phyloP scores from a whole-genome alignment of 257 asterid species.

The Primulina tabacum region DNA sequence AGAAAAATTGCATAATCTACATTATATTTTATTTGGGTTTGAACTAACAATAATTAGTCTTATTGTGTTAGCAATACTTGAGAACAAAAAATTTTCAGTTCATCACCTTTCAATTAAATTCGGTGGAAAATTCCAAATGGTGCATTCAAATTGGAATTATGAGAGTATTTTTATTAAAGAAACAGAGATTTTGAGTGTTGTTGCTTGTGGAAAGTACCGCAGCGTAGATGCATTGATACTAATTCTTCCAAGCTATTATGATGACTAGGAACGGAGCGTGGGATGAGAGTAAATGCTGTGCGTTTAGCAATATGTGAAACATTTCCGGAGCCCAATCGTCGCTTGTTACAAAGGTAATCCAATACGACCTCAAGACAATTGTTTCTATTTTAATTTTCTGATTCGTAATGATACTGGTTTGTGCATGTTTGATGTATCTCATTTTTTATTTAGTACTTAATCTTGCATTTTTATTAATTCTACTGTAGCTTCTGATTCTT shows the following conservation, averaged over 20 bases:
- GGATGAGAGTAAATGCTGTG: conserved; percentile 71
- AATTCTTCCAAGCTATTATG: conserved; percentile 20
- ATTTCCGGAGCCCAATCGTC: conserved; percentile 98
- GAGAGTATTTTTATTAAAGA: neutral
- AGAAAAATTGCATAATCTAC: neutral
- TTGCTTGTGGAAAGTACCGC: neutral
- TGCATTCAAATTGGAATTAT: neutral
- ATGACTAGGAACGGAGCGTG: conserved; percentile 78
- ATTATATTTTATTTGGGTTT: neutral
- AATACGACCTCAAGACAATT: conserved; percentile 2
- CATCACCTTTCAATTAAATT: neutral
- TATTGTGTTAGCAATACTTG: neutral
- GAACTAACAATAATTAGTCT: conserved; percentile 3
- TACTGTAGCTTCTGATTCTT: neutral
- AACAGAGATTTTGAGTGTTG: neutral
- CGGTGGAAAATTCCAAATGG: neutral
- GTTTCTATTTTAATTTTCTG: conserved; percentile 9
- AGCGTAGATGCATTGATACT: conserved; percentile 9
- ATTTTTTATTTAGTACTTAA: conserved; percentile 5
- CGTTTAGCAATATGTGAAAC: conserved; percentile 96
- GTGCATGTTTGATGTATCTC: conserved; percentile 1
- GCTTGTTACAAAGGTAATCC: conserved; percentile 78
- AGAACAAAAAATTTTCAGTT: neutral
- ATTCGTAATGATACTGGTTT: conserved; percentile 18
- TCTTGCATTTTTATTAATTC: neutral